Percentiles rank a stretch among this genome's conserved stretches.
Evolutionary conservation across 208 protist species (phyloP).

Genomic region (Sergeia podlipaevii): DNA sequence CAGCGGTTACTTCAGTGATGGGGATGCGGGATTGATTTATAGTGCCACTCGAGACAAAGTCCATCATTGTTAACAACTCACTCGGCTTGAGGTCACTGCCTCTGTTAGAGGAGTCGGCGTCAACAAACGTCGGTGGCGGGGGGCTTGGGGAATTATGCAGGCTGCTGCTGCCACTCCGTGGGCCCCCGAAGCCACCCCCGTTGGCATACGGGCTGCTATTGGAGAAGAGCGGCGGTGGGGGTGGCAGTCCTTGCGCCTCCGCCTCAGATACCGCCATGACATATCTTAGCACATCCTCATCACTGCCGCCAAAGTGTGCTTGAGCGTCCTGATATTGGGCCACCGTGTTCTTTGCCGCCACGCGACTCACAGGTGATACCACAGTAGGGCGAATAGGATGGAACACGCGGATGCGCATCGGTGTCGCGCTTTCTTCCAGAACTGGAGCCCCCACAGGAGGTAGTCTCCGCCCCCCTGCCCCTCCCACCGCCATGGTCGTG

Average conservation of each 20-base stretch:
- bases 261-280: slow-evolving; percentile 26
- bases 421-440: background rate
- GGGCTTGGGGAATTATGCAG: too few relatives aligned
- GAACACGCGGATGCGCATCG: too few relatives aligned
- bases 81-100: slow-evolving; percentile 27
- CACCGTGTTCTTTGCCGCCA: too few relatives aligned
- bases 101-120: background rate
- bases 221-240: background rate
- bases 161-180: too few relatives aligned
- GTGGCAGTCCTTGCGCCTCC: slow-evolving; percentile 13
- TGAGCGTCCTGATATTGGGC: too few relatives aligned
- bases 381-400: too few relatives aligned
- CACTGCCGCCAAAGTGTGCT: background rate
- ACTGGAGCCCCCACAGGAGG: too few relatives aligned
- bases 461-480: background rate
- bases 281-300: slow-evolving; percentile 29
- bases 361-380: too few relatives aligned
- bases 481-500: background rate
- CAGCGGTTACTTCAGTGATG: slow-evolving; percentile 23
- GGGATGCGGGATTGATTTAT: slow-evolving; percentile 31
- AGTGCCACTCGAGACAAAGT: slow-evolving; percentile 56
- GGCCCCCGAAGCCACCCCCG: too few relatives aligned
- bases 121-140: too few relatives aligned
- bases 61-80: slow-evolving; percentile 56
- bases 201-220: too few relatives aligned